Evolutionary conservation across 2,329 filamentous ascomycete genomes (phyloP).

Genomic region (Apiospora arundinis): DNA sequence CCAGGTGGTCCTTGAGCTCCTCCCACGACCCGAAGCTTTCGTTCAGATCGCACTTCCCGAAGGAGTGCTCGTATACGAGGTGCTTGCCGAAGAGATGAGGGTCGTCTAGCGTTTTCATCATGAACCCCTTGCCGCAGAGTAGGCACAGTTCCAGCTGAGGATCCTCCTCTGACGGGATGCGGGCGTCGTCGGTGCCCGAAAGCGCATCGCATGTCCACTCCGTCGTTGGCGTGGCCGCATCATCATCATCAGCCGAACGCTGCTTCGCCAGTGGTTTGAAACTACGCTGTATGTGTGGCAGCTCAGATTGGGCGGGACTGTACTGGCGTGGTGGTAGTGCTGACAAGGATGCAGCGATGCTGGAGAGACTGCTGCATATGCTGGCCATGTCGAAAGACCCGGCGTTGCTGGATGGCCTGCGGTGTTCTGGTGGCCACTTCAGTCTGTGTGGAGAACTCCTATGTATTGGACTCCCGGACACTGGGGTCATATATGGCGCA

Average conservation of each 20-base stretch:
- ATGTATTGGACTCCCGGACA: not conserved
- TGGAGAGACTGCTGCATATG: not conserved
- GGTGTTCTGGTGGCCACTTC: not conserved
- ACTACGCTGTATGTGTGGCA: not conserved
- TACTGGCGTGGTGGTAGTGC: not conserved
- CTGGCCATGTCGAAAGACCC: not conserved
- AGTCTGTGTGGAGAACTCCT: not conserved
- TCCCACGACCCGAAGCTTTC: not conserved
- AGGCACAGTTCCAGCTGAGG: not conserved
- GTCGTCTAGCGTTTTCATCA: not conserved
- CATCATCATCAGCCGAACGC: not conserved
- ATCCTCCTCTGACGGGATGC: accelerated
- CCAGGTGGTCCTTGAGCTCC: not conserved
- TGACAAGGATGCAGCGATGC: not conserved
- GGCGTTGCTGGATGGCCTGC: not conserved
- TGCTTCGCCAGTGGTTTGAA: not conserved
- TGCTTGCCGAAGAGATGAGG: not conserved
- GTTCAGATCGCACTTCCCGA: not conserved
- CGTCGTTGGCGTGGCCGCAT: not conserved
- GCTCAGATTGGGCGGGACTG: not conserved
- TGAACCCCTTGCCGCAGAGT: not conserved
- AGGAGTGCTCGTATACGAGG: not conserved
- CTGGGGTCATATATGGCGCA: not conserved
- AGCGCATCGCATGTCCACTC: not conserved
- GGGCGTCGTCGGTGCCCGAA: not conserved